Conservation (phyloP, 768 basidiomycete species). For the Pulveroboletus ravenelii region DNA sequence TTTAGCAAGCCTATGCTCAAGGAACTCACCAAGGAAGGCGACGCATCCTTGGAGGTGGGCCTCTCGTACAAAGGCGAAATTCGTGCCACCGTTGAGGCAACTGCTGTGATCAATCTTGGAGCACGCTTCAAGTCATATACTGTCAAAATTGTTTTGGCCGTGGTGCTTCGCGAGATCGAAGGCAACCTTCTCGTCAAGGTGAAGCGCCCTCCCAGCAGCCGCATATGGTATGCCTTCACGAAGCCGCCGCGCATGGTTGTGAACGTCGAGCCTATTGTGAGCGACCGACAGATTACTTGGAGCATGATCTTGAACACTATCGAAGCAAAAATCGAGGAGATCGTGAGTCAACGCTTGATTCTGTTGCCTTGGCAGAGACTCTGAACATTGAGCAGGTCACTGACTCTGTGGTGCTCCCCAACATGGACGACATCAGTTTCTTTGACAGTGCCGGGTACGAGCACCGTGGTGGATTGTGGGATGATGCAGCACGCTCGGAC, state of each 20-base stretch:
- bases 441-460: constrained; percentile 67
- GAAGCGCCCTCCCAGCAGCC: constrained; percentile 92
- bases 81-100: constrained; percentile 85
- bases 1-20: constrained; percentile 98
- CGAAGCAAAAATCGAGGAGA: constrained; percentile 82
- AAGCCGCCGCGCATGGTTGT: constrained; percentile 83
- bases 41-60: constrained; percentile 84
- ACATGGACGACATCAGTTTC: constrained; percentile 98
- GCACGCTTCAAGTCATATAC: constrained; percentile 83
- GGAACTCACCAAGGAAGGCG: constrained; percentile 91
- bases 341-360: constrained; percentile 46
- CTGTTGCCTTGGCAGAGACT: constrained; percentile 44
- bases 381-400: constrained; percentile 73
- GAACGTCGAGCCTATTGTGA: constrained; percentile 90
- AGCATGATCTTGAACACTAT: constrained; percentile 87
- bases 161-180: constrained; percentile 83
- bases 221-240: constrained; percentile 93
- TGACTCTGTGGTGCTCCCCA: constrained; percentile 92
- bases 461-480: constrained; percentile 87
- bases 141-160: constrained; percentile 86
- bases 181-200: constrained; percentile 87
- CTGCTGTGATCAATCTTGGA: constrained; percentile 80
- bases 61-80: constrained; percentile 83
- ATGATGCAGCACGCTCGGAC: constrained; percentile 59
- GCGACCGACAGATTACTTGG: constrained; percentile 92